Evolutionary conservation across 2,329 filamentous ascomycete genomes (phyloP), one percentile per base, ranked within the genome.

Genomic region (Incumbomyces delicatus): DNA sequence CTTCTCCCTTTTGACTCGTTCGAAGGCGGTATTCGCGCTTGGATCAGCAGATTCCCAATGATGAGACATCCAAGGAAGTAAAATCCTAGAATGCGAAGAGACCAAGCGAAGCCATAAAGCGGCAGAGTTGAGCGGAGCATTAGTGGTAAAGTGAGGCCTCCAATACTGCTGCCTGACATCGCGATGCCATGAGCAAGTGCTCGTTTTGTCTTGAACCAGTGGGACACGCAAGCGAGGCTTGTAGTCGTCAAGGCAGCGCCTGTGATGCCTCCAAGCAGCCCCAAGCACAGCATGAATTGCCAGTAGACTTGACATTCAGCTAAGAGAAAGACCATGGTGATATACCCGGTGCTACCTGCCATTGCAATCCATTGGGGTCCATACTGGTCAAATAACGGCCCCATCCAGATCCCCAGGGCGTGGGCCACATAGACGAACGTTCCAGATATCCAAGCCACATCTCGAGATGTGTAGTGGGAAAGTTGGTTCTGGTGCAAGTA

Each of bases 361-460:
- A 67, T 55, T 0, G 66, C 58, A 11, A 75, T 59, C 18, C 64
- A 47, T 3, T 63, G 61, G 0, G 72, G 68, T 0, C 71, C 73
- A 32, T 73, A 69, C 0, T 62, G 62, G 46, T 75, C 72, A 47
- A 74, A 71, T 2, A 75, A 47, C 6, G 72, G 72, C 0, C 72
- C 71, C 7, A 72, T 63, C 53, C 72, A 70, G 3, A 74, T 66
- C 3, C 68, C 70, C 2, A 72, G 60, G 13, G 70, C 63, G 0
- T 73, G 56, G 0, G 66, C 62, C 1, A 74, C 53, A 38, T 71
- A 73, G 3, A 68, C 64, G 30, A 72, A 67, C 2, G 73, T 50
- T 1, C 70, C 68, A 1, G 67, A 65, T 44, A 74, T 74, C 72
- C 71, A 75, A 16, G 70, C 72, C 0, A 75, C 63, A 34, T 74